Evolutionary conservation across 2,329 filamentous ascomycete species (phyloP).

Genomic region (Nothomitra cinnamomea): DNA sequence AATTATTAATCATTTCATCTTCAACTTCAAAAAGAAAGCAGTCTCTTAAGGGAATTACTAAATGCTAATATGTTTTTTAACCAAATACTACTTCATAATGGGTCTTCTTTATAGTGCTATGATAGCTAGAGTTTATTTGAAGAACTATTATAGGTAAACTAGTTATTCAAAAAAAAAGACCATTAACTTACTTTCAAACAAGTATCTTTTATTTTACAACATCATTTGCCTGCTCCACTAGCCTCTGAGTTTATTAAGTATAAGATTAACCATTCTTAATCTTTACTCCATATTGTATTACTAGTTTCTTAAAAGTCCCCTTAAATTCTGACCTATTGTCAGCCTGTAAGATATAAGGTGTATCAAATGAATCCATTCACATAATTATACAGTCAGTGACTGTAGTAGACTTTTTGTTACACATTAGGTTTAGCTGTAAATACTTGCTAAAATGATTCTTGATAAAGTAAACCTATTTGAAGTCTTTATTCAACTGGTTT

Average conservation of each 20-base stretch:
- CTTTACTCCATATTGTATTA: not conserved
- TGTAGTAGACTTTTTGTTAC: not conserved
- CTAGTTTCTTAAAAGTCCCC: not conserved
- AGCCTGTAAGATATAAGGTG: not conserved
- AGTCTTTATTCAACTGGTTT: no score
- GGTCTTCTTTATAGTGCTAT: not conserved
- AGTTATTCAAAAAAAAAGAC: not conserved
- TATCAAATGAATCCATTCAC: not conserved
- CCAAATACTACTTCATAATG: not conserved
- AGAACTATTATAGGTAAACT: not conserved
- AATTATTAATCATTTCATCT: not conserved
- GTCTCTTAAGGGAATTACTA: no score
- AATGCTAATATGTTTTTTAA: not conserved
- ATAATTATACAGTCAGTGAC: not conserved
- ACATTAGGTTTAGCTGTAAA: not conserved
- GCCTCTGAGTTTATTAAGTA: no score
- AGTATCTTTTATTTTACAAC: not conserved
- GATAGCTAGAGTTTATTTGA: not conserved
- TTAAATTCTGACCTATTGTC: no score
- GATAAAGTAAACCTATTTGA: no score
- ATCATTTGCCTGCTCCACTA: not conserved
- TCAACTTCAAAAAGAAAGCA: not conserved
- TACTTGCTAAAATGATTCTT: not conserved
- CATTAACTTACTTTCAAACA: not conserved
- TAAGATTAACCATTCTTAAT: not conserved